phyloP scores from a whole-genome alignment of 2,329 filamentous ascomycete species.

The Drechslerella coelobrocha region DNA sequence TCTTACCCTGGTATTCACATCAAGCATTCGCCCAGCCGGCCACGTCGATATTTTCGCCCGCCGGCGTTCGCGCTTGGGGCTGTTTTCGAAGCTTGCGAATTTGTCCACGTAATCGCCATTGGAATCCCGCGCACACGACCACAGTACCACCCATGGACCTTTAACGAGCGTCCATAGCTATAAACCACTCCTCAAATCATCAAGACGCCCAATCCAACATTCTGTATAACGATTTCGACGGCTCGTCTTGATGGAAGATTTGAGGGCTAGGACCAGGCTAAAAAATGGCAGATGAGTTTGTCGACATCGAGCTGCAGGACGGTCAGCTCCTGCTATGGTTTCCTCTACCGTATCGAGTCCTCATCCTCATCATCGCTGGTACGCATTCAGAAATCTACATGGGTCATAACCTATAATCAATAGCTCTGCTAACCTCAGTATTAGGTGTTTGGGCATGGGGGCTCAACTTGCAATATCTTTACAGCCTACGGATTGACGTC shows the following conservation, averaged over 20 bases:
- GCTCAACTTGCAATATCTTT: conserved; percentile 85
- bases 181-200: background rate
- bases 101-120: conserved; percentile 35
- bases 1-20: background rate
- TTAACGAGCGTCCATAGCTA: background rate
- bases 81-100: conserved; percentile 21
- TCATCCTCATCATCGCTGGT: conserved; percentile 39
- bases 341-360: conserved; percentile 45
- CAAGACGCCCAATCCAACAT: background rate
- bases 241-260: conserved; percentile 48
- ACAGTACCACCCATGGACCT: background rate
- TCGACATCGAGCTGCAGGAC: conserved; percentile 37
- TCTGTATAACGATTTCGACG: background rate
- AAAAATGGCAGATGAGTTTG: conserved; percentile 43
- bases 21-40: background rate
- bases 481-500: conserved; percentile 81
- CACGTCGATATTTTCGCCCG: background rate
- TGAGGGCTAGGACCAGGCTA: conserved; percentile 23
- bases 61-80: background rate
- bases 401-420: background rate
- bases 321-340: conserved; percentile 42
- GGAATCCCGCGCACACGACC: conserved; percentile 34
- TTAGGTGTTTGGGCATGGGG: conserved; percentile 95
- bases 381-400: conserved; percentile 2
- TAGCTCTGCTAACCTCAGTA: background rate